These are phyloP conservation scores for Insectozyma bohioensis DNA, from an alignment of 1,139 yeast genomes.

Conservation along the genomic window DNA sequence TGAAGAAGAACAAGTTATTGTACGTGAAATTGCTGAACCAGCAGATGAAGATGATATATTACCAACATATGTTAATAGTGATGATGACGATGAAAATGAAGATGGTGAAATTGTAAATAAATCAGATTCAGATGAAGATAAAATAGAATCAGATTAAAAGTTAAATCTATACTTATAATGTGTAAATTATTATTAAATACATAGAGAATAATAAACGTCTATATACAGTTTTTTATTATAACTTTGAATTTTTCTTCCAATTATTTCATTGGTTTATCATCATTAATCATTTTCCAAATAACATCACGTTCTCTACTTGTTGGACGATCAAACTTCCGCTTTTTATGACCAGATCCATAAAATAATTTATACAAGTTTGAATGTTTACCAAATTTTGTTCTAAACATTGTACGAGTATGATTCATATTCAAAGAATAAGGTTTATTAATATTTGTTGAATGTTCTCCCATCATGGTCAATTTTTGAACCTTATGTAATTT, in stretches of 20 bases:
- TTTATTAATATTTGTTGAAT: slow-evolving; percentile 7
- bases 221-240: slow-evolving; percentile 8
- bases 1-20: slow-evolving; percentile 25
- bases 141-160: slow-evolving; percentile 24
- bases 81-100: slow-evolving; percentile 22
- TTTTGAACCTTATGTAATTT: slow-evolving; percentile 58
- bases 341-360: slow-evolving; percentile 25
- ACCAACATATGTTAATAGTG: slow-evolving; percentile 21
- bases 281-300: slow-evolving; percentile 75
- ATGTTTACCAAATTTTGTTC: slow-evolving; percentile 8
- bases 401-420: no score
- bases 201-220: slow-evolving; percentile 4
- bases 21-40: slow-evolving; percentile 27
- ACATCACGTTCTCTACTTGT: slow-evolving; percentile 53
- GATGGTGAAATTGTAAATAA: slow-evolving; percentile 30
- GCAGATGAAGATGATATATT: slow-evolving; percentile 22
- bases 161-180: slow-evolving; percentile 1
- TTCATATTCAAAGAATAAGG: no score
- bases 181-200: no score
- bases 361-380: slow-evolving; percentile 20
- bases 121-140: slow-evolving; percentile 32
- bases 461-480: slow-evolving; percentile 58
- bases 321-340: slow-evolving; percentile 32
- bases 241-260: no score
- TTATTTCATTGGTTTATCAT: slow-evolving; percentile 41